These are phyloP conservation scores for Clavaria fumosa DNA, from an alignment of 768 basidiomycete genomes.

Conservation along the genomic window DNA sequence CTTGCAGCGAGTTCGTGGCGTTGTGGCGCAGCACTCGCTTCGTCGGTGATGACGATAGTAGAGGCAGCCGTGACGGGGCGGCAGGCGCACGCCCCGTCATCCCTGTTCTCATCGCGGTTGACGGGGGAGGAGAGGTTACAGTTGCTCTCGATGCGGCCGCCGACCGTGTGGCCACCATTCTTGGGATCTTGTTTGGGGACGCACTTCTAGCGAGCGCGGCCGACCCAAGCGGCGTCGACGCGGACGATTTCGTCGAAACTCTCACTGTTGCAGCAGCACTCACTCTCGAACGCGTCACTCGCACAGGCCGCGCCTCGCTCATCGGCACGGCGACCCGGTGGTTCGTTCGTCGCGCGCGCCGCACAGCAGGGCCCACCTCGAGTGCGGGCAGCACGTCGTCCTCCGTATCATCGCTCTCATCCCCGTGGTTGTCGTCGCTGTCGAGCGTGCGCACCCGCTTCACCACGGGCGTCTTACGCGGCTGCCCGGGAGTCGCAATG, in stretches of 20 bases:
- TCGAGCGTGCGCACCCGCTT: conserved; percentile 52
- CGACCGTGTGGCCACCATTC: conserved; percentile 38
- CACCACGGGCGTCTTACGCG: conserved; percentile 71
- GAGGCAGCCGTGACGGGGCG: conserved; percentile 64
- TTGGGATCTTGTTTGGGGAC: conserved; percentile 54
- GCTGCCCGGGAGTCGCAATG: conserved; percentile 69
- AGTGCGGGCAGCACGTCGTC: conserved; percentile 54
- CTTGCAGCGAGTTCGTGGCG: conserved; percentile 27
- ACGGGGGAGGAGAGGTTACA: conserved; percentile 23
- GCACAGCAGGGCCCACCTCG: conserved; percentile 28
- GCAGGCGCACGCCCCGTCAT: conserved; percentile 39
- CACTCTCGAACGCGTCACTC: conserved; percentile 63
- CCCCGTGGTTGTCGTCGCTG: too few species aligned
- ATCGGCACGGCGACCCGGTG: conserved; percentile 34
- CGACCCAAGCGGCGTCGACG: conserved; percentile 29
- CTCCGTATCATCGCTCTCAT: conserved; percentile 53
- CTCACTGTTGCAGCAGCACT: conserved; percentile 38
- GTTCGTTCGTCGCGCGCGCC: conserved; percentile 24
- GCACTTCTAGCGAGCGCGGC: conserved; percentile 28
- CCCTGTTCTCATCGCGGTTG: conserved; percentile 18
- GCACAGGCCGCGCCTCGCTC: conserved; percentile 58
- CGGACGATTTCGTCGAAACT: conserved; percentile 42
- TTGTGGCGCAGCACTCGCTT: conserved; percentile 39
- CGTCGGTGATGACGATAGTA: conserved; percentile 35
- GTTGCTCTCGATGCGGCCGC: conserved; percentile 32